phyloP scores from a whole-genome alignment of 306 rosid genomes.

The Crotalaria pallida region DNA sequence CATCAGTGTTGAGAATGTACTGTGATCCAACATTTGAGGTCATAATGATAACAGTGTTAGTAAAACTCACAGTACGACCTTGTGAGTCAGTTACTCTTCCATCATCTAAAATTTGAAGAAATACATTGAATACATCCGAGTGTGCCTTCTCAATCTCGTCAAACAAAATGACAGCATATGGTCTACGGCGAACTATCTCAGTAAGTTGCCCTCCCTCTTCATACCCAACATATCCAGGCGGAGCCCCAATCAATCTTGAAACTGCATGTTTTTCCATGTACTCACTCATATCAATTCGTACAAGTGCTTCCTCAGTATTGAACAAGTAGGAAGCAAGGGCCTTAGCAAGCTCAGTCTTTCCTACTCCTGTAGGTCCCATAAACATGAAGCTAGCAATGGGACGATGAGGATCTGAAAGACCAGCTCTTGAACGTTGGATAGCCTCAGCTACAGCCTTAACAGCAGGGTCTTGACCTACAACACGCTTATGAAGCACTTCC shows the following conservation, averaged over 20 bases:
- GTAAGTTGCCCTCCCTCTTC: constrained; percentile 98
- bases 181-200: constrained; percentile 84
- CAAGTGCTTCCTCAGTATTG: constrained; percentile 96
- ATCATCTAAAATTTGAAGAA: constrained; percentile 91
- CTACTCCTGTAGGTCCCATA: constrained; percentile 99
- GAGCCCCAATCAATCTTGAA: constrained; percentile 95
- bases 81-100: constrained; percentile 95
- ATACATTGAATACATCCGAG: constrained; percentile 78
- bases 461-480: constrained; percentile 96
- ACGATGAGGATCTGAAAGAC: constrained; percentile 93
- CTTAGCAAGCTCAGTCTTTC: constrained; percentile 96
- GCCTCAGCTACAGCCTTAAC: constrained; percentile 91
- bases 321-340: constrained; percentile 87
- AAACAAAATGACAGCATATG: constrained; percentile 82
- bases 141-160: constrained; percentile 99
- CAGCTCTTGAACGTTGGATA: constrained; percentile 94
- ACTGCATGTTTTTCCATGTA: constrained; percentile 99
- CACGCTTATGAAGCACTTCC: constrained; percentile 91
- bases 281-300: constrained; percentile 94
- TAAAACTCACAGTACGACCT: constrained; percentile 92
- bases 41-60: constrained; percentile 91
- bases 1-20: constrained; percentile 69
- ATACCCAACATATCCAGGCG: constrained; percentile 97
- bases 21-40: constrained; percentile 98
- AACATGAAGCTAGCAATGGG: constrained; percentile 99